Base-by-base conservation (phyloP, 2,329 filamentous ascomycete genomes). In the Byssothecium circinans region DNA sequence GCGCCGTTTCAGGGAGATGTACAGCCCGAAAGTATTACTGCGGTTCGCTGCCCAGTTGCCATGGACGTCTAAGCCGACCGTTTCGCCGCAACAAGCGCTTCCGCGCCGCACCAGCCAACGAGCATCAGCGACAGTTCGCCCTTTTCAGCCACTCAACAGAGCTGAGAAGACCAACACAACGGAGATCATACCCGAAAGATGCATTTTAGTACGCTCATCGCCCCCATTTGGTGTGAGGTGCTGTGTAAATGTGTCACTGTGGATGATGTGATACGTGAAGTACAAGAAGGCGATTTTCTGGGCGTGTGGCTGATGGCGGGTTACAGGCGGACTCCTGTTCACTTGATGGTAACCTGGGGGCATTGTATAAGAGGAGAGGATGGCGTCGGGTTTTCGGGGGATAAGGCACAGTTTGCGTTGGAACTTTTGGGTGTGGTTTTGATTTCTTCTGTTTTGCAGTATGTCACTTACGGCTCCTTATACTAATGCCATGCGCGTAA, bases 401-500 rank as follows among this genome's bases (percentile, higher is more conserved):
- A 4, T 14, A 32, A 32, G 5, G 29, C 12, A 32, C 14, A 8
- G 6, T 32, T 4, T 7, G 14, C 4, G 14, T 5, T 32, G 8
- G 6, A 14, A 4, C 14, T 32, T 32, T 14, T 32, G 8, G 8
- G 6, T n/a, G 29, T 14, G 8, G 29, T 7, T 32, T 12, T 4
- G 6, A 14, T 5, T n/a, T 39, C 8, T n/a, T 4, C 15, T 2
- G 8, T 25, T 37, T 14, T 20, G 14, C 22, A 25, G 1, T 17
- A 70, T 69, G 65, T 60, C 62, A 22, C 65, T 66, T 36, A 63
- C 66, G 14, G 68, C 67, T 8, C 69, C 69, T 18, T 72, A 71
- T 52, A 68, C 64, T 37, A 67, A 67, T 61, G 57, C 62, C 35
- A 72, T 72, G 69, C 64, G 68, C 48, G 50, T 71, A 55, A 59